Conservation (phyloP, 2,329 filamentous ascomycete genomes). For the Rutstroemia sp. region DNA sequence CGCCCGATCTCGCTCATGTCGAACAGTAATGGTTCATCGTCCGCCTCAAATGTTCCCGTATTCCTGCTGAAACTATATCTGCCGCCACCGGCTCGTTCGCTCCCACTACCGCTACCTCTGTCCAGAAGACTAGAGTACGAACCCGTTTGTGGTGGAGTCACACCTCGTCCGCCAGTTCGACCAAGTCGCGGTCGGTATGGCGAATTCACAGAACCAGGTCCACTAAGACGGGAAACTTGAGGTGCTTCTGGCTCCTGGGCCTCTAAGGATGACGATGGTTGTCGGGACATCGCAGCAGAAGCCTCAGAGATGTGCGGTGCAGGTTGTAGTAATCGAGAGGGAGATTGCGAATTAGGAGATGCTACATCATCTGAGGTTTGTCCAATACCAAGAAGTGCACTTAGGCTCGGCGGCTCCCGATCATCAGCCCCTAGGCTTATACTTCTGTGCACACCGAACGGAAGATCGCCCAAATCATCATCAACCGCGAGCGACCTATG, state of each 20-base stretch:
- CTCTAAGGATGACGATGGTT: constrained; percentile 26
- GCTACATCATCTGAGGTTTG: constrained; percentile 34
- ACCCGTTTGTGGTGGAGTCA: constrained; percentile 27
- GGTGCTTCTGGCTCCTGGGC: constrained; percentile 21
- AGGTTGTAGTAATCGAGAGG: constrained; percentile 28
- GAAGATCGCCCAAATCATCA: constrained; percentile 51
- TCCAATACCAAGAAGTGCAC: constrained; percentile 47
- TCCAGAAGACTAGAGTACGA: constrained; percentile 30
- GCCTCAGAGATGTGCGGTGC: constrained; percentile 26
- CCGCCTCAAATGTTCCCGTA: constrained; percentile 40
- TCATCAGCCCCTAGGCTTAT: constrained; percentile 61
- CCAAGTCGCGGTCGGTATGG: constrained; percentile 28
- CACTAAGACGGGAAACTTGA: constrained; percentile 20
- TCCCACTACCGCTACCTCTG: constrained; percentile 27
- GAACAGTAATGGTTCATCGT: constrained; percentile 65
- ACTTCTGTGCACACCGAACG: constrained; percentile 56
- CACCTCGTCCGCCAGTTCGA: constrained; percentile 25
- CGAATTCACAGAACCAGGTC: constrained; percentile 24
- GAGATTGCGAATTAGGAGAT: constrained; percentile 21
- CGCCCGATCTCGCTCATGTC: constrained; percentile 65
- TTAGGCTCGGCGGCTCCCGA: constrained; percentile 57
- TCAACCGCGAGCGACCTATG: constrained; percentile 47
- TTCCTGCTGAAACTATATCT: constrained; percentile 39
- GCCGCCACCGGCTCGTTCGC: constrained; percentile 31
- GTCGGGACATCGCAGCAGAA: constrained; percentile 20